These are phyloP conservation scores for Sugiyamaella chiloensis DNA, from an alignment of 805 yeast species.

Conservation along the genomic window DNA sequence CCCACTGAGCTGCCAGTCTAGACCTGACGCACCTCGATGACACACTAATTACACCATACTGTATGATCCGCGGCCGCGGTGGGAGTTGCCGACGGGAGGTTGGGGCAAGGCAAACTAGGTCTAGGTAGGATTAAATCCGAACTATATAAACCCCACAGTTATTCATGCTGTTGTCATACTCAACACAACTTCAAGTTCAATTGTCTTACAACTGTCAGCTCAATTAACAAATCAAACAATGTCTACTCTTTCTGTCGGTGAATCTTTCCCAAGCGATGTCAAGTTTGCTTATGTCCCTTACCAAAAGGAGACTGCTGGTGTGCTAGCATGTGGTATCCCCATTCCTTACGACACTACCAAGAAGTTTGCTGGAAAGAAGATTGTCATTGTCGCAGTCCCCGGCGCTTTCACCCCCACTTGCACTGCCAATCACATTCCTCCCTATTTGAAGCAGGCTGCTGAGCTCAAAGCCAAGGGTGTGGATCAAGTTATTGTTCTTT, in stretches of 20 bases:
- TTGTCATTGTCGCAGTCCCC: constrained; percentile 73
- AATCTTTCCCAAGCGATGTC: constrained; percentile 21
- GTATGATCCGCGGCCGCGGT: too few relatives aligned
- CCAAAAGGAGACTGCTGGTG: constrained; percentile 17
- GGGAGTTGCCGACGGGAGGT: too few relatives aligned
- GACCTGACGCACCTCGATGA: too few relatives aligned
- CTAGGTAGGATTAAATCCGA: too few relatives aligned
- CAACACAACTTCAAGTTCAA: too few relatives aligned
- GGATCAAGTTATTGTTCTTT: constrained; percentile 57
- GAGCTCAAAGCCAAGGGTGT: constrained; percentile 59
- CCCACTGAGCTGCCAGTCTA: too few relatives aligned
- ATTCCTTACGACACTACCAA: constrained; percentile 34
- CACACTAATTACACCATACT: too few relatives aligned
- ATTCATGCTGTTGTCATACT: too few relatives aligned
- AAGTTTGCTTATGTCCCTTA: constrained; percentile 30
- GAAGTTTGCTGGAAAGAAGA: constrained; percentile 45
- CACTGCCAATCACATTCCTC: constrained; percentile 68
- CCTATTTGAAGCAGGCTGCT: constrained; percentile 48
- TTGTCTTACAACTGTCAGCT: too few relatives aligned
- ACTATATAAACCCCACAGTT: too few relatives aligned
- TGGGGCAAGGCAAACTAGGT: too few relatives aligned
- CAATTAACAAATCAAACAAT: too few relatives aligned
- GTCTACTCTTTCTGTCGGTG: not conserved
- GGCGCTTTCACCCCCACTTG: constrained; percentile 89
- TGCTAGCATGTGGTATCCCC: constrained; percentile 40